Conservation (phyloP, 306 rosid species). For the Biancaea sappan region DNA sequence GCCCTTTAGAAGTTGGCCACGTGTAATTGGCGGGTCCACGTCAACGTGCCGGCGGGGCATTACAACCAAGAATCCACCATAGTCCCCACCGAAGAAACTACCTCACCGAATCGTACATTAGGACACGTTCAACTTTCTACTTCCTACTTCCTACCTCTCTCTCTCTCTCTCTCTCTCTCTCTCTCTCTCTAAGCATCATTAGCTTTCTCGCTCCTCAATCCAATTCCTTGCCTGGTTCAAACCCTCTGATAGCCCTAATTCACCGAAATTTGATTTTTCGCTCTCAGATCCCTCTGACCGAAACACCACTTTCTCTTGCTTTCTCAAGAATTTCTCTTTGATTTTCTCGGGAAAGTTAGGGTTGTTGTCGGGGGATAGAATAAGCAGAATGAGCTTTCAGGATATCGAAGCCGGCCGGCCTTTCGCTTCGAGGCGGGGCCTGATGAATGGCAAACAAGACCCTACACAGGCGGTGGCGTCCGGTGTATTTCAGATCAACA, state of each 20-base stretch:
- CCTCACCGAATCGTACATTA: conserved; percentile 25
- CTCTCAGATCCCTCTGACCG: conserved; percentile 30
- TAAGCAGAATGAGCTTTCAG: conserved; percentile 76
- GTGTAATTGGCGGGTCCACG: conserved; percentile 27
- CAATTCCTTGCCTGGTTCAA: conserved; percentile 40
- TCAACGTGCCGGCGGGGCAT: conserved; percentile 45
- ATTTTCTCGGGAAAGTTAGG: conserved; percentile 51
- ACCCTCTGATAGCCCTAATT: conserved; percentile 36
- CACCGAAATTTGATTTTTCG: conserved; percentile 22
- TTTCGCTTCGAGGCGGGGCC: conserved; percentile 62
- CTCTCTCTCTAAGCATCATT: not conserved
- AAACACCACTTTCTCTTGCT: conserved; percentile 15
- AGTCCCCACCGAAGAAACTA: conserved; percentile 22
- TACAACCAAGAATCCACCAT: not conserved
- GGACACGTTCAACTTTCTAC: not conserved
- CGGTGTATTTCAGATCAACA: conserved; percentile 97
- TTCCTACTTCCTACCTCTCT: not conserved
- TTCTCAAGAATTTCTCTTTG: conserved; percentile 31
- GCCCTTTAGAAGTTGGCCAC: conserved; percentile 20
- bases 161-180: not conserved
- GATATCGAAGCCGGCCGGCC: conserved; percentile 83
- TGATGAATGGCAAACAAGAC: conserved; percentile 69
- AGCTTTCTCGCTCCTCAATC: conserved; percentile 9
- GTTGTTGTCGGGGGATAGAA: conserved; percentile 15
- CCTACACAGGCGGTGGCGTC: conserved; percentile 95